Evolutionary conservation across 169 alveolate genomes (phyloP).

Genomic region (Babesia divergens): DNA sequence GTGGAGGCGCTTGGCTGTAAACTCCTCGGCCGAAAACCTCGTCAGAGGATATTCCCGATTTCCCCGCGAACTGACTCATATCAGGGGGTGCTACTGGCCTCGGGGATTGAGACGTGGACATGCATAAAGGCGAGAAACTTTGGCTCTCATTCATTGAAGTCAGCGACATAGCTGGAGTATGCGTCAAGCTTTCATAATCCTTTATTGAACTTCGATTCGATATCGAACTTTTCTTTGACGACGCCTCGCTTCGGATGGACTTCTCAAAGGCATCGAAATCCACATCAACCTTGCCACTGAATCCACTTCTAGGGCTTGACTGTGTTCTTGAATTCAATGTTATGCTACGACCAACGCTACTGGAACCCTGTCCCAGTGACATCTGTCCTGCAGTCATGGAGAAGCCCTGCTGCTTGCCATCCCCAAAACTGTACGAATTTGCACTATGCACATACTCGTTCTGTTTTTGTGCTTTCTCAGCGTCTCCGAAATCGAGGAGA

Average conservation of each 20-base stretch:
- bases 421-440: too few relatives aligned
- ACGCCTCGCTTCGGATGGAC: slow-evolving; percentile 8
- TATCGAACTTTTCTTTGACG: not conserved
- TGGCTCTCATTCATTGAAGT: not conserved
- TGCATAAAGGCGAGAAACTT: slow-evolving; percentile 10
- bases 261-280: slow-evolving; percentile 35
- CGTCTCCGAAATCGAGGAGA: not conserved
- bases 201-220: not conserved
- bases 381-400: not conserved
- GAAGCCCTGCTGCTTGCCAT: too few relatives aligned
- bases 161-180: slow-evolving; percentile 1
- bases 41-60: slow-evolving; percentile 70
- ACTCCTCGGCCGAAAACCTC: slow-evolving; percentile 67
- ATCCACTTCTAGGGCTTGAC: not conserved
- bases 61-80: slow-evolving; percentile 67
- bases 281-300: slow-evolving; percentile 19
- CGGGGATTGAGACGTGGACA: too few relatives aligned
- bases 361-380: not conserved
- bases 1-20: slow-evolving; percentile 22
- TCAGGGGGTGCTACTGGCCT: slow-evolving; percentile 50
- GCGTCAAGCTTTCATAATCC: not conserved
- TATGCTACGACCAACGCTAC: not conserved
- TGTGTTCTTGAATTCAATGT: not conserved
- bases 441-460: too few relatives aligned
- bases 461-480: not conserved